Evolutionary conservation across 495 filamentous ascomycete genomes (phyloP).

Genomic region (Cudoniella acicularis): DNA sequence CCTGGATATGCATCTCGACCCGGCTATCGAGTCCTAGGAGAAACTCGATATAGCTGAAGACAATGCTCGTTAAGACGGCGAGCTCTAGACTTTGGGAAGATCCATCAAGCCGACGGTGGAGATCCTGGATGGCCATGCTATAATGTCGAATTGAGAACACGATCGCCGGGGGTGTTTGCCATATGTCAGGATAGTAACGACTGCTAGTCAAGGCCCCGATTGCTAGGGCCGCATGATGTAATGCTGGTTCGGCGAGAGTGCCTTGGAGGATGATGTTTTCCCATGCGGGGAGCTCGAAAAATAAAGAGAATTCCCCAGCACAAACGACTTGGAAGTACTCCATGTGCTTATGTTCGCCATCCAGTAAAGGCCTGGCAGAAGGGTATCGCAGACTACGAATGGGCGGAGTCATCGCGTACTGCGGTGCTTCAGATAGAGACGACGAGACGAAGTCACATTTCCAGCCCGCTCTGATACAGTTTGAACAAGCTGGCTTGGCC

Average conservation of each 20-base stretch:
- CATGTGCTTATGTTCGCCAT: no score
- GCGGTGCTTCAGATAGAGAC: no score
- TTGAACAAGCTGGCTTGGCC: conserved; percentile 42
- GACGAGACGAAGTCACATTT: conserved; percentile 32
- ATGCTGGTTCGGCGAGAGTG: conserved; percentile 18
- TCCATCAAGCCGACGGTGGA: conserved; percentile 17
- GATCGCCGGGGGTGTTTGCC: conserved; percentile 17
- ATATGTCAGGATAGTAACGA: conserved; percentile 19
- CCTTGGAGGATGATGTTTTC: conserved; percentile 23
- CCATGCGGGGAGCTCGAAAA: conserved; percentile 21
- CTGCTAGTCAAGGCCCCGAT: conserved; percentile 20
- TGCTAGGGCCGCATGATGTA: conserved; percentile 24
- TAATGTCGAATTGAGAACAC: conserved; percentile 23
- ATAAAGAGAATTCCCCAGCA: conserved; percentile 23
- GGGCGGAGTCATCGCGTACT: no score
- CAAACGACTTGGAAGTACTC: conserved; percentile 24
- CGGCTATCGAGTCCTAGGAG: conserved; percentile 19
- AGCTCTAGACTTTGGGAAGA: conserved; percentile 19
- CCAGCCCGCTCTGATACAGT: conserved; percentile 43
- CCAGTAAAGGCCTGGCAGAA: no score
- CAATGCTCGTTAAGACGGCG: conserved; percentile 21
- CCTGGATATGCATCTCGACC: conserved; percentile 21
- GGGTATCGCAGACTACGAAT: no score
- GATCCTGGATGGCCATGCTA: conserved; percentile 23
- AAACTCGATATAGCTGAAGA: conserved; percentile 26